These are phyloP conservation scores for Nymphaea thermarum DNA, from an alignment of 164 flowering plant species.

Conservation along the genomic window DNA sequence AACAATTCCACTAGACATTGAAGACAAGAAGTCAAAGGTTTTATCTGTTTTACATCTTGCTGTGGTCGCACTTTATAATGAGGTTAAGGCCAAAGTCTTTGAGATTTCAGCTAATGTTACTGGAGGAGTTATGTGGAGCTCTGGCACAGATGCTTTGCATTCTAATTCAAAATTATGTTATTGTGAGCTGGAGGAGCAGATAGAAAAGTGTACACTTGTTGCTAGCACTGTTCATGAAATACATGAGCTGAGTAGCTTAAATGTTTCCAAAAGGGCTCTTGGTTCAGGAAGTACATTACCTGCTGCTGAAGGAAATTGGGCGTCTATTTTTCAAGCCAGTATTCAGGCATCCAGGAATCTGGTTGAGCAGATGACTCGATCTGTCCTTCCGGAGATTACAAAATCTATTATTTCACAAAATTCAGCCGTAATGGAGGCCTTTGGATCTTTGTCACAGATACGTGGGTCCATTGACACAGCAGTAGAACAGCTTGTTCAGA, in stretches of 20 bases:
- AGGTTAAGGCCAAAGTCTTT: constrained; percentile 40
- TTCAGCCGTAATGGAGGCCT: constrained; percentile 81
- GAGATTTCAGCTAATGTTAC: constrained; percentile 21
- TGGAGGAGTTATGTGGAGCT: constrained; percentile 13
- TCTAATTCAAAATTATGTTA: constrained; percentile 36
- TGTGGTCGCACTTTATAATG: constrained; percentile 37
- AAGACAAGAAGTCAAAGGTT: constrained; percentile 54
- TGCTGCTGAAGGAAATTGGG: constrained; percentile 36
- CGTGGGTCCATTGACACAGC: constrained; percentile 80
- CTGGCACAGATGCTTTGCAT: constrained; percentile 16
- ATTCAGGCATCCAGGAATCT: constrained; percentile 45
- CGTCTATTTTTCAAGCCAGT: constrained; percentile 44
- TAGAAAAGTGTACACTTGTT: constrained; percentile 70
- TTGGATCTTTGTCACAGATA: constrained; percentile 75
- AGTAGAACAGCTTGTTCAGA: constrained; percentile 71
- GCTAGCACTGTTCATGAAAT: constrained; percentile 52
- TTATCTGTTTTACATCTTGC: constrained; percentile 38
- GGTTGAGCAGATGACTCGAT: constrained; percentile 53
- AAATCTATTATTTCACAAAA: constrained; percentile 50
- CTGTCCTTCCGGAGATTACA: constrained; percentile 57
- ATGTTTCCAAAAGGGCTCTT: constrained; percentile 4
- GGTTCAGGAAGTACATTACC: background rate
- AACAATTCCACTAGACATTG: constrained; percentile 21
- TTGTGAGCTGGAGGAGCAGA: constrained; percentile 62
- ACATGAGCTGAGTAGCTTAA: constrained; percentile 20